These are phyloP conservation scores for Phytopythium vexans DNA, from an alignment of 352 stramenopile genomes.

Conservation along the genomic window DNA sequence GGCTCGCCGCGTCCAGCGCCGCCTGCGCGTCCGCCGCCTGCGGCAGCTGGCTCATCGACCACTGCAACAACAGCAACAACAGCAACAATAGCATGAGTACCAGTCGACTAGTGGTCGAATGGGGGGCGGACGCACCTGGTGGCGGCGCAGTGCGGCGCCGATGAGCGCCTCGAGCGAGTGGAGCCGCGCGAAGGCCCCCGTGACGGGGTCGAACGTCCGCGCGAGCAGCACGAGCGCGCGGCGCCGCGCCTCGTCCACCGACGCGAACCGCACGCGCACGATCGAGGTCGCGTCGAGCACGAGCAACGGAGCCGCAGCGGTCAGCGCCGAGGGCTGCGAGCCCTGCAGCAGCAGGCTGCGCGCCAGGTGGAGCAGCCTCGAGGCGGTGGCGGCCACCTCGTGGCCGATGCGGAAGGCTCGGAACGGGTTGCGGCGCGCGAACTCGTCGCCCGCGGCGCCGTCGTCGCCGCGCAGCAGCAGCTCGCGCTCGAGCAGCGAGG, in stretches of 20 bases:
- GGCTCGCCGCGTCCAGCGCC: conserved; percentile 22
- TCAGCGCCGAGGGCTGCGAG: conserved; percentile 4
- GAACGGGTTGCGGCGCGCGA: conserved; percentile 36
- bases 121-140: conserved; percentile 31
- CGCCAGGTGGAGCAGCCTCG: conserved; percentile 42
- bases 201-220: conserved; percentile 75
- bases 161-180: conserved; percentile 62
- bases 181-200: conserved; percentile 49
- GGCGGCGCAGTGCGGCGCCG: conserved; percentile 44
- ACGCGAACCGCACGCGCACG: conserved; percentile 68
- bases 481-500: conserved; percentile 60
- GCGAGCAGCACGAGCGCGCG: conserved; percentile 62
- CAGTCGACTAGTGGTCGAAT: not conserved
- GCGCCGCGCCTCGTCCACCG: conserved; percentile 61
- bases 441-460: conserved; percentile 14
- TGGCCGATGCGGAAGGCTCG: conserved; percentile 32
- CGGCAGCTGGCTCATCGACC: conserved; percentile 43
- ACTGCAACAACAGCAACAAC: conserved; percentile 16
- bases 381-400: conserved; percentile 28
- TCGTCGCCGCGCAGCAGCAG: conserved; percentile 27
- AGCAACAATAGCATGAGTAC: not conserved
- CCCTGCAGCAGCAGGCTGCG: conserved; percentile 26
- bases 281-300: conserved; percentile 41
- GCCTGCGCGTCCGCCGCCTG: conserved; percentile 25
- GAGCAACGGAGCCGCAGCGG: conserved; percentile 4